Base-by-base conservation (phyloP, 139 green algal genomes). In the Coccomyxa sp. region DNA sequence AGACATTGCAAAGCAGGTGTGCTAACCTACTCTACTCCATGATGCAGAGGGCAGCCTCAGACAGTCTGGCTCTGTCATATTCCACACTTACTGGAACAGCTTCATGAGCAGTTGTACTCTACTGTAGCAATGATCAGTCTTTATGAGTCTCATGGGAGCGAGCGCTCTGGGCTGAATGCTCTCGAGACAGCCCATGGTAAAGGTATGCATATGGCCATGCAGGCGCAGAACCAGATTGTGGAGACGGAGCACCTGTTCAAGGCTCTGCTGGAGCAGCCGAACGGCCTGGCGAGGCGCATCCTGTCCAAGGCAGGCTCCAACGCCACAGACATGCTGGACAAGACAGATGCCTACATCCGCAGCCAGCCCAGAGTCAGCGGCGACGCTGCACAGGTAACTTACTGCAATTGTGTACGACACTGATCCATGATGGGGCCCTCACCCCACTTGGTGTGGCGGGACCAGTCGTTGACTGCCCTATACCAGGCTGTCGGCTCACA, bases 201-300 rank as follows among this genome's bases (percentile, higher is more conserved):
- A n/a, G n/a, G n/a, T n/a, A n/a, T n/a, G 69, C 35, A 2, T 41
- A 34, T 34, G 69, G 69, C 0, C n/a, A 29, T 71, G 64, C 64
- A 71, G 64, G n/a, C 85, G 78, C 78, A 50, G 10, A 92, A 98
- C 75, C 95, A 98, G 88, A 91, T 98, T 31, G 96, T 99, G 37
- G 96, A 99, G 88, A 97, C 94, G 31, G 96, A 99, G 89, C 96
- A 99, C 88, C 87, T 99, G 80, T 82, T 97, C 34, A 98, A 98
- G 84, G 93, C 94, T 3, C 83, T 99, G 83, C 87, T 99, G 80
- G 94, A 99, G 90, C 95, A 99, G 88, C 89, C 93, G 50, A 97
- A 97, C 70, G 95, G 95, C 2, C 86, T 99, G 75, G 93, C 93
- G 0, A 79, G 88, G 35, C 86, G 93, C 40, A 92, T 98, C 70